phyloP scores from a whole-genome alignment of 345 rosid genomes.

The Psidium guajava region DNA sequence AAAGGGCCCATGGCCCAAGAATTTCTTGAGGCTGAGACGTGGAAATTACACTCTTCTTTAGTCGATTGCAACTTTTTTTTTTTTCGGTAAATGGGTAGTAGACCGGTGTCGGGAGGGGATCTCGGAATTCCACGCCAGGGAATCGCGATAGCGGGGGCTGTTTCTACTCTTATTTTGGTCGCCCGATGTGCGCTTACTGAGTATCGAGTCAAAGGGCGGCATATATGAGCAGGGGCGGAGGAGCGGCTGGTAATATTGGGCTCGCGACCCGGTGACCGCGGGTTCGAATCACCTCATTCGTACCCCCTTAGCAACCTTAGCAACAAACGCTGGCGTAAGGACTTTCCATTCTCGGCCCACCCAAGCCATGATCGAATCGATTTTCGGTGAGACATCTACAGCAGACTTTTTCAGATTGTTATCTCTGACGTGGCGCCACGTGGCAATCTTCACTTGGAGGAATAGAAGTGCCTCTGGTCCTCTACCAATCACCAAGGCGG shows the following conservation, averaged over 20 bases:
- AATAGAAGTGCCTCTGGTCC: too few relatives aligned
- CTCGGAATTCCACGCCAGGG: not conserved
- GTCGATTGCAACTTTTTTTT: too few relatives aligned
- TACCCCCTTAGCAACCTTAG: not conserved
- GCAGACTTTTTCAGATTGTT: not conserved
- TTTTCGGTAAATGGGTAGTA: too few relatives aligned
- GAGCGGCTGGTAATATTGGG: not conserved
- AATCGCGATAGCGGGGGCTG: not conserved
- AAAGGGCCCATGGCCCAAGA: not conserved
- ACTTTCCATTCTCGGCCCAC: not conserved
- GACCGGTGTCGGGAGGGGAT: not conserved
- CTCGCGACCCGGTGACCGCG: not conserved
- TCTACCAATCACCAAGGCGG: not conserved
- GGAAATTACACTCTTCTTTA: not conserved
- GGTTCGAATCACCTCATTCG: not conserved
- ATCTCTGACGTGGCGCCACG: too few relatives aligned
- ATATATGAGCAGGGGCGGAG: too few relatives aligned
- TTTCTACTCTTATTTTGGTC: not conserved
- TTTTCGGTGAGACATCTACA: not conserved
- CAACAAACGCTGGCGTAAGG: not conserved
- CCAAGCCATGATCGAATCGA: not conserved
- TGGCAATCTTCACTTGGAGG: too few relatives aligned
- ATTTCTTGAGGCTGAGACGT: not conserved
- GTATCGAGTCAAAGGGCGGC: not conserved
- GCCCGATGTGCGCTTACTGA: fast-evolving